Evolutionary conservation across 257 asterid species (phyloP), one percentile per base, ranked within the genome.

Genomic region (Prunella vulgaris): DNA sequence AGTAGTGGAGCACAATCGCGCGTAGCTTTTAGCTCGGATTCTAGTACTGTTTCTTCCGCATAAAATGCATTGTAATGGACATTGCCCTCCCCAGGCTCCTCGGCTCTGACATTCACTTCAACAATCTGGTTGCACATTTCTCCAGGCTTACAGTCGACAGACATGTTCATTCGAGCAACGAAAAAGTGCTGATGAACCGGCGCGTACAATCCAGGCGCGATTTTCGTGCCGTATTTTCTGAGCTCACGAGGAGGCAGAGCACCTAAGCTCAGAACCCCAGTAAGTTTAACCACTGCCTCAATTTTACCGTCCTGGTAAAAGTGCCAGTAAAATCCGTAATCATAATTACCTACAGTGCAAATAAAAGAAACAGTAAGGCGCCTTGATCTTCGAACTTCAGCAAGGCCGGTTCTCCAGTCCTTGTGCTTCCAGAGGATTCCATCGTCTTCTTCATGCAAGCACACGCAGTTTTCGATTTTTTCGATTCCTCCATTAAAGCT

Each of bases 341-440:
- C 98, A 49, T 93, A 93, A 74, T 93, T 93, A 25, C 94, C 98
- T 64, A 93, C 95, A 9, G 98, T 90, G 84, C 97, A 90, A 66
- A 93, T 79, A 70, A 84, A 93, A 27, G 97, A 93, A 76, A 84
- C 96, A 3, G 97, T 88, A 53, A 93, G 92, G 15, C 97, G 92
- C 77, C 98, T 82, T 8, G 98, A 93, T 76, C 98, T 82, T 44
- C 97, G 87, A 75, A 90, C 94, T 81, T 93, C 94, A 7, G 98
- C 90, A 48, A 83, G 67, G 69, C 96, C 97, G 42, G 95, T 90
- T 81, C 98, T 88, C 97, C 98, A 93, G 49, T 93, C 98, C 66
- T 93, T 94, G 81, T 93, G 98, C 85, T 93, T 93, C 98, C 98
- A 93, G 51, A 93, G 81, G 67, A 93, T 86, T 73, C 98, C 98